phyloP scores from a whole-genome alignment of 2,329 filamentous ascomycete genomes.

The Metarhizium anisopliae region DNA sequence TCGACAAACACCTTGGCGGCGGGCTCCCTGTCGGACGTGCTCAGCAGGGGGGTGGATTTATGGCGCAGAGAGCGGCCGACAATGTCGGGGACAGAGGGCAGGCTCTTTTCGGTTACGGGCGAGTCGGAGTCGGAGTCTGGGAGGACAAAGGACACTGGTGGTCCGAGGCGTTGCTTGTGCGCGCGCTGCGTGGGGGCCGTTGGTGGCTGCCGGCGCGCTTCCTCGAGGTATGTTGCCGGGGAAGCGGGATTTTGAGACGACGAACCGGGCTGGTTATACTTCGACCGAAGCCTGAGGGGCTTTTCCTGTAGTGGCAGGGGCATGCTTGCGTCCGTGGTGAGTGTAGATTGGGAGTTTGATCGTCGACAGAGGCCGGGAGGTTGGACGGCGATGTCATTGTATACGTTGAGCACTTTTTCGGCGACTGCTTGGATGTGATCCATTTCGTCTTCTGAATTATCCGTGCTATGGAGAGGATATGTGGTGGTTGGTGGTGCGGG shows the following conservation, averaged over 20 bases:
- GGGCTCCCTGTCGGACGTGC: conserved; percentile 23
- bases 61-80: conserved; percentile 6
- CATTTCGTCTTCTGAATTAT: conserved; percentile 6
- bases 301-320: conserved; percentile 30
- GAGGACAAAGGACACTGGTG: conserved; percentile 13
- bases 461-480: conserved; percentile 1
- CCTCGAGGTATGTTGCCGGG: conserved; percentile 13
- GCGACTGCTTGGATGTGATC: conserved; percentile 10
- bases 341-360: conserved; percentile 8
- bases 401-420: conserved; percentile 11
- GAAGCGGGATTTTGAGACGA: background rate
- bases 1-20: conserved; percentile 57
- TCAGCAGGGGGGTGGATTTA: conserved; percentile 5
- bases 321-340: conserved; percentile 14
- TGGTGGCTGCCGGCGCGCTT: conserved; percentile 10
- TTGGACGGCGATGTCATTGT: conserved; percentile 11
- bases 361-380: conserved; percentile 7
- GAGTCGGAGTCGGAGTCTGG: conserved; percentile 1
- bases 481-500: background rate
- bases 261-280: conserved; percentile 10
- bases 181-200: conserved; percentile 6
- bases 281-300: conserved; percentile 18
- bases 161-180: conserved; percentile 9
- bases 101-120: background rate
- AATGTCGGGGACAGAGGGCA: background rate